Evolutionary conservation across 2,329 filamentous ascomycete genomes (phyloP), one percentile per base, ranked within the genome.

Genomic region (Fusarium guadeloupense): DNA sequence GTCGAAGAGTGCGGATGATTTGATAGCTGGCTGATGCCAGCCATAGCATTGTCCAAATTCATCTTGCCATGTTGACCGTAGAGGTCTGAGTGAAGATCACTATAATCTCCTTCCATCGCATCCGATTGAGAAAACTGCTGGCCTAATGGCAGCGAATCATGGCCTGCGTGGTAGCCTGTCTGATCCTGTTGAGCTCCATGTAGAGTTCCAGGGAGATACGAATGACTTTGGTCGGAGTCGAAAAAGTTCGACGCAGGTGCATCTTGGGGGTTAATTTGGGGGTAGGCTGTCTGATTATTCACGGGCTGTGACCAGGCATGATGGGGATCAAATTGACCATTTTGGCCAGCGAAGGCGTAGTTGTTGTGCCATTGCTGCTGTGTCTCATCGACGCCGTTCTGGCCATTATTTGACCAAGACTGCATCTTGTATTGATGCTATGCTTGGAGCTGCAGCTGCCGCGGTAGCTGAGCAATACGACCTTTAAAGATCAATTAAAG

Each of bases 221-320:
- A 67, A 34, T 69, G 72, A n/a, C 69, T 63, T 57, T 72, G 70
- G 17, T 74, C 49, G 13, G 72, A 56, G 46, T 76, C 74, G 62
- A 75, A 77, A 64, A 74, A 78, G 64, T 69, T 75, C 57, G 67
- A 53, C 6, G 71, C 16, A 16, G 71, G 65, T n/a, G 68, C 62
- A 54, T 74, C 74, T 30, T 74, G 70, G 13, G 71, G 53, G 39
- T 69, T 67, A 34, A 75, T 62, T 34, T 75, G 72, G 9, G 75
- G 66, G 55, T 74, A 77, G 19, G 66, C 56, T 17, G 70, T 44
- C 54, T 76, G 76, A 16, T 74, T 74, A 20, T 66, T 55, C 43
- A 76, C 69, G 26, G 74, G 55, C 57, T 78, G 77, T 9, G 72
- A 63, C 77, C 77, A 80, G 30, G 71, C 53, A 48, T 78, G 76